These are phyloP conservation scores for Hypoxylon rickii DNA, from an alignment of 495 filamentous ascomycete genomes.

Conservation along the genomic window DNA sequence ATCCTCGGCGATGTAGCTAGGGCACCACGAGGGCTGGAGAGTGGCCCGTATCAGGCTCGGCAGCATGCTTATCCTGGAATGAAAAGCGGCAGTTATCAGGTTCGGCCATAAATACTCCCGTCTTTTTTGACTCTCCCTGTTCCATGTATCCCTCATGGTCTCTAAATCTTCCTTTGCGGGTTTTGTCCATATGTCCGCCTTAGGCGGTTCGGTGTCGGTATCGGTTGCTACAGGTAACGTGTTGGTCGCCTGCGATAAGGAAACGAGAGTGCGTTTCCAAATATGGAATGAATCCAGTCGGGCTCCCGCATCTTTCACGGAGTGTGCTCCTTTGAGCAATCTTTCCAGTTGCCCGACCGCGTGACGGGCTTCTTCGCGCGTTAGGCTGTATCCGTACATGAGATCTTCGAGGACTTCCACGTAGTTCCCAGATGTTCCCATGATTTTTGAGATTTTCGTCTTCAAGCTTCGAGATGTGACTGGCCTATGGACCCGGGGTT, in stretches of 20 bases:
- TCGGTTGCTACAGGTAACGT: background rate
- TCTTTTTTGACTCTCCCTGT: constrained; percentile 20
- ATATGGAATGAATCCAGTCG: constrained; percentile 28
- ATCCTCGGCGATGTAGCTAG: constrained; percentile 57
- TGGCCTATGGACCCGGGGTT: no score
- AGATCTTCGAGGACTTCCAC: constrained; percentile 14
- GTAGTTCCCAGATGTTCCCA: constrained; percentile 8
- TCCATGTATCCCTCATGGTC: constrained; percentile 53
- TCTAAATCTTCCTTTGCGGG: constrained; percentile 34
- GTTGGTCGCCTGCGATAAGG: background rate
- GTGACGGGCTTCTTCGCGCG: constrained; percentile 23
- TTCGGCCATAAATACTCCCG: constrained; percentile 54
- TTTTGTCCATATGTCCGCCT: background rate
- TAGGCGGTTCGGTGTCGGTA: background rate
- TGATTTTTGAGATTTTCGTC: constrained; percentile 20
- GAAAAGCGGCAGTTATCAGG: constrained; percentile 57
- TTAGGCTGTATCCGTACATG: constrained; percentile 8
- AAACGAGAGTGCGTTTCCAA: constrained; percentile 25
- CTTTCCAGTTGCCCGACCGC: constrained; percentile 28
- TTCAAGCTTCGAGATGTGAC: constrained; percentile 8
- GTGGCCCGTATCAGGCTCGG: constrained; percentile 57
- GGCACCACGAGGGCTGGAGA: constrained; percentile 45
- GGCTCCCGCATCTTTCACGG: background rate
- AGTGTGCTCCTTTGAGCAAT: constrained; percentile 12
- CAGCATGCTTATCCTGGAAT: constrained; percentile 47